Evolutionary conservation across 148 eudicot genomes (phyloP).

Genomic region (Chenopodium formosanum): DNA sequence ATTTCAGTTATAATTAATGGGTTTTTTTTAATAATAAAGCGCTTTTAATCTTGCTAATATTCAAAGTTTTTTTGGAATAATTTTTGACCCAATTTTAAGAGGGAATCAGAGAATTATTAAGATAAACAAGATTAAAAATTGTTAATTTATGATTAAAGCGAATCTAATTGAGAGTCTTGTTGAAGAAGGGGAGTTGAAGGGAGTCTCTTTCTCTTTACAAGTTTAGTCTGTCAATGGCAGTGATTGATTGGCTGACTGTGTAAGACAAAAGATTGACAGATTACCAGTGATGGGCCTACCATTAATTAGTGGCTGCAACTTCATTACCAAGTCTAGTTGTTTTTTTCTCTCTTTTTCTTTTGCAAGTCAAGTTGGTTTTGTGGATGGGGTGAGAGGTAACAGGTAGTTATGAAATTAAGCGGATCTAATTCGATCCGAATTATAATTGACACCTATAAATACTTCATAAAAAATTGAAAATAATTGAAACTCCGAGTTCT

Average conservation of each 20-base stretch:
- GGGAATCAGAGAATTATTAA: not conserved
- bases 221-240: conserved; percentile 11
- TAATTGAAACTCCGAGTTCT: too few species aligned
- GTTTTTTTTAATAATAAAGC: not conserved
- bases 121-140: too few species aligned
- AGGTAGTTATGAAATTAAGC: too few species aligned
- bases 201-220: not conserved
- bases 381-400: not conserved
- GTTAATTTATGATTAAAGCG: too few species aligned
- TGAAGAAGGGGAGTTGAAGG: not conserved
- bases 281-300: conserved; percentile 5
- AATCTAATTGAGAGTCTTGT: not conserved
- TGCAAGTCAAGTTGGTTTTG: too few species aligned
- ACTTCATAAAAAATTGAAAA: too few species aligned
- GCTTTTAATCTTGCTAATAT: not conserved
- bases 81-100: too few species aligned
- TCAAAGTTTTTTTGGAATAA: not conserved
- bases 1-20: not conserved
- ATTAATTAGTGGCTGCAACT: not conserved
- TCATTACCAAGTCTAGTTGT: not conserved
- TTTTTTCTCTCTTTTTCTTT: too few species aligned
- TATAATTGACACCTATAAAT: too few species aligned
- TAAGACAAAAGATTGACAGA: conserved; percentile 27
- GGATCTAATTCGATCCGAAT: too few species aligned
- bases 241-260: conserved; percentile 7